Evolutionary conservation across 1,284 basidiomycete genomes (phyloP).

Genomic region (Vanrija pseudolonga): DNA sequence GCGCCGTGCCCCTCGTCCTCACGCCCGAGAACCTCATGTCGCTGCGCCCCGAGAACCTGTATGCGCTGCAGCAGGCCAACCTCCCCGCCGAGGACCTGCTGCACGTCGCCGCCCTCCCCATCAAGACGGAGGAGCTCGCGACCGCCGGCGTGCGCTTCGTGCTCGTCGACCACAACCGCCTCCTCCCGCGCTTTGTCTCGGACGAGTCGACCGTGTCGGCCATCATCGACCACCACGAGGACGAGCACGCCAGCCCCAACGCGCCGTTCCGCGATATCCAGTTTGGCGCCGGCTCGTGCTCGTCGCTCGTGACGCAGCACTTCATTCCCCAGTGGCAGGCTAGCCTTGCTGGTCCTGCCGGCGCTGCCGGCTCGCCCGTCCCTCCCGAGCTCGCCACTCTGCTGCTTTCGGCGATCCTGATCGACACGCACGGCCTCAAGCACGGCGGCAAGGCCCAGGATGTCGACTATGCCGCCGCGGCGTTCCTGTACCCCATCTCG

Average conservation of each 20-base stretch:
- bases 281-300: slow-evolving; percentile 65
- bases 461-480: slow-evolving; percentile 61
- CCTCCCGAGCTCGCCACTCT: slow-evolving; percentile 64
- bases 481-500: slow-evolving; percentile 55
- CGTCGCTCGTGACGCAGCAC: slow-evolving; percentile 66
- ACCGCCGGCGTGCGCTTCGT: slow-evolving; percentile 60
- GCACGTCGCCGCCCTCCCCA: slow-evolving; percentile 46
- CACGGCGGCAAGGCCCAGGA: slow-evolving; percentile 66
- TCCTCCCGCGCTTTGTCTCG: slow-evolving; percentile 56
- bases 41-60: slow-evolving; percentile 81
- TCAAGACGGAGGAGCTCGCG: slow-evolving; percentile 51
- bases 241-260: slow-evolving; percentile 63
- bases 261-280: slow-evolving; percentile 66
- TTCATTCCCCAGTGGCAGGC: slow-evolving; percentile 50
- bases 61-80: slow-evolving; percentile 63
- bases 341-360: slow-evolving; percentile 21
- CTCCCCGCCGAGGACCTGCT: slow-evolving; percentile 59
- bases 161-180: slow-evolving; percentile 84
- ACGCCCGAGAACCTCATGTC: slow-evolving; percentile 65
- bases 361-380: slow-evolving; percentile 33
- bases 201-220: slow-evolving; percentile 58
- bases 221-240: slow-evolving; percentile 90
- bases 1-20: slow-evolving; percentile 70
- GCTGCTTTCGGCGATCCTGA: slow-evolving; percentile 71
- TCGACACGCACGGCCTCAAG: slow-evolving; percentile 78